A percentile compares a stretch with the other conserved stretches of the same genome.
Conservation (phyloP, 2,329 filamentous ascomycete genomes). For the Diaporthe ampelina region DNA sequence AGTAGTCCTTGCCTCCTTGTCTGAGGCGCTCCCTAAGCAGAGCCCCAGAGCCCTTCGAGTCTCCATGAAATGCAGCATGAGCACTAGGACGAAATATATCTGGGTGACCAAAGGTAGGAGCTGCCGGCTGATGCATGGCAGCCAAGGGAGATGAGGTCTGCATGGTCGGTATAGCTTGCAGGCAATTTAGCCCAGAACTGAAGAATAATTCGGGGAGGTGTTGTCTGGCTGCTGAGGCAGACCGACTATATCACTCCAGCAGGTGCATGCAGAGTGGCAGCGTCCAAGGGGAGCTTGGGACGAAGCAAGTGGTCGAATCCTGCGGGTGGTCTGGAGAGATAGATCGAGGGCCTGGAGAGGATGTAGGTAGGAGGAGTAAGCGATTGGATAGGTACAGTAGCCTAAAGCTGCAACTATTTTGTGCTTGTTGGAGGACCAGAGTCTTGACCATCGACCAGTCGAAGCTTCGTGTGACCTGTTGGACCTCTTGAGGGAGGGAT, state of each 20-base stretch:
- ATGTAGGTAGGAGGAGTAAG: conserved; percentile 35
- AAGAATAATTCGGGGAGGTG: conserved; percentile 14
- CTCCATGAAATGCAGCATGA: conserved; percentile 62
- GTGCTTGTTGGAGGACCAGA: conserved; percentile 41
- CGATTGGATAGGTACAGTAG: conserved; percentile 46
- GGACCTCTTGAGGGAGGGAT: conserved; percentile 26
- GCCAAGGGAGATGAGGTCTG: conserved; percentile 95
- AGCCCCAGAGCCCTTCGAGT: conserved; percentile 74
- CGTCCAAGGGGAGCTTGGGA: conserved; percentile 32
- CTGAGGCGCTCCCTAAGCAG: conserved; percentile 82
- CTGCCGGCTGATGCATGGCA: conserved; percentile 86
- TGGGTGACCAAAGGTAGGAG: conserved; percentile 71
- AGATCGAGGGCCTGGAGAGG: conserved; percentile 43
- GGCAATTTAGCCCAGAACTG: conserved; percentile 29
- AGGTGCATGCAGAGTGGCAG: conserved; percentile 27
- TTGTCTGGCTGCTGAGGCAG: conserved; percentile 28
- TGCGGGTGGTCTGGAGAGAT: conserved; percentile 48
- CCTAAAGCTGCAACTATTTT: conserved; percentile 51
- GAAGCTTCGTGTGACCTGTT: conserved; percentile 22
- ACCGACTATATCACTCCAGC: conserved; percentile 21
- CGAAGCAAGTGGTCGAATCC: conserved; percentile 3
- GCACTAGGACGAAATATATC: conserved; percentile 68
- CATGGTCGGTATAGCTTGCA: conserved; percentile 67
- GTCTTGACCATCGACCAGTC: conserved; percentile 33
- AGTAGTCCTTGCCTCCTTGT: conserved; percentile 79